Evolutionary conservation across 2,329 filamentous ascomycete genomes (phyloP).

Genomic region (Claviceps sp.): DNA sequence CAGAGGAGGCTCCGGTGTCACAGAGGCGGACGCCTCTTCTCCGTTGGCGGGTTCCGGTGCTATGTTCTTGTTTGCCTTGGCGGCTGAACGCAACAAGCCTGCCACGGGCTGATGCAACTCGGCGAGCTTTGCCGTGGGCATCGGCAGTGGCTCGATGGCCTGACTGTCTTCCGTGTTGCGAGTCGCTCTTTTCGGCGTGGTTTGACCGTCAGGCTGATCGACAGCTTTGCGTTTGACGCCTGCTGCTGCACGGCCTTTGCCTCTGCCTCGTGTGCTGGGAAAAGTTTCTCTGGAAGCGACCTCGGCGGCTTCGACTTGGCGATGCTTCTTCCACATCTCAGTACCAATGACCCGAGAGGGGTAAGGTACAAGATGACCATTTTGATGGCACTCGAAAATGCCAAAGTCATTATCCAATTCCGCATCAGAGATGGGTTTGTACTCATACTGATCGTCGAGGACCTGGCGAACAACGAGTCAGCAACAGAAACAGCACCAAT

Average conservation of each 20-base stretch:
- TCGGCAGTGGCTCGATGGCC: constrained; percentile 12
- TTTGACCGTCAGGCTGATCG: constrained; percentile 35
- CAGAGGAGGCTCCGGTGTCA: constrained; percentile 21
- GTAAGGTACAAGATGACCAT: constrained; percentile 31
- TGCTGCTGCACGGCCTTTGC: constrained; percentile 20
- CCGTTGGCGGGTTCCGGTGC: constrained; percentile 19
- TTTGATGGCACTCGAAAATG: constrained; percentile 26
- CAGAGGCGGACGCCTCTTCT: constrained; percentile 23
- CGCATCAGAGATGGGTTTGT: constrained; percentile 30
- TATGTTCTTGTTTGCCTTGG: constrained; percentile 19
- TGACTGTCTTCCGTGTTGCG: constrained; percentile 18
- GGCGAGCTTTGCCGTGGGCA: constrained; percentile 10
- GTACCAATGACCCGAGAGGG: constrained; percentile 29
- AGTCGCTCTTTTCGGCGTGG: constrained; percentile 34
- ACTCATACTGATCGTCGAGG: constrained; percentile 30
- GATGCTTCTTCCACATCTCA: constrained; percentile 26
- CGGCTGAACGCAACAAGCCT: constrained; percentile 26
- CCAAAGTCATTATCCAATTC: constrained; percentile 30
- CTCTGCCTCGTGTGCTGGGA: constrained; percentile 17
- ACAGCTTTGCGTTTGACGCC: constrained; percentile 37
- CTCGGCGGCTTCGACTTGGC: constrained; percentile 24
- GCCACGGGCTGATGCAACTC: constrained; percentile 15
- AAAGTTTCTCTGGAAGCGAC: constrained; percentile 13
- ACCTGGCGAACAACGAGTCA: constrained; percentile 16
- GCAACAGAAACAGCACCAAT: constrained; percentile 1